Evolutionary conservation across 2,329 filamentous ascomycete genomes (phyloP), one percentile per base, ranked within the genome.

Genomic region (Fusarium sambucinum): DNA sequence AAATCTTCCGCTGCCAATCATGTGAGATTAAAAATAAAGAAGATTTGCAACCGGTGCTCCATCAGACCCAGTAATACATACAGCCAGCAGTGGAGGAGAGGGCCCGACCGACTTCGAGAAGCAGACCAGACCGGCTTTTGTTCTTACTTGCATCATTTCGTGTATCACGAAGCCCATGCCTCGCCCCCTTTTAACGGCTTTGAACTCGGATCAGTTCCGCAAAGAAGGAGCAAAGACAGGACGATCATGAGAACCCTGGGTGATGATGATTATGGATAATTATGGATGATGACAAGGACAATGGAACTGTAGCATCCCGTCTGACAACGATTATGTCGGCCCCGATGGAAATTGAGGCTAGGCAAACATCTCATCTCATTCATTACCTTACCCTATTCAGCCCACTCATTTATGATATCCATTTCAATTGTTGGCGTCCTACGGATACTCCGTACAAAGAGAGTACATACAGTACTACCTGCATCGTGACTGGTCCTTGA

Each of bases 131-230:
- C 46, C 41, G 30, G 51, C 51, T 54, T 54, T 63, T 47, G 29
- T 40, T 57, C 46, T 66, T 62, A 56, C 59, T 38, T 63, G 63
- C 63, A 66, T 66, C 63, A 66, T 66, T 67, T 67, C 64, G 64
- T 58, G 64, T 67, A 67, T 67, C 64, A 67, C 47, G 47, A 63
- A 46, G 45, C 52, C 52, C 44, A 62, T 45, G 32, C 37, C 38
- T 58, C 57, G 51, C 51, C 64, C 64, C 64, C 58, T 64, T 68
- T 68, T 54, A 63, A 63, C 48, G 51, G 47, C 29, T 32, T 42
- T 54, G 35, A 48, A 13, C 27, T 50, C 6, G 23, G 33, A 13
- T 38, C 23, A 25, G 32, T 33, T 19, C 46, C 44, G 48, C 41
- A 45, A 11, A 51, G 54, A 27, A 35, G n/a, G 50, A 38, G 33